Evolutionary conservation across 352 stramenopile genomes (phyloP), one percentile per base, ranked within the genome.

Genomic region (Phytopythium aichiense): DNA sequence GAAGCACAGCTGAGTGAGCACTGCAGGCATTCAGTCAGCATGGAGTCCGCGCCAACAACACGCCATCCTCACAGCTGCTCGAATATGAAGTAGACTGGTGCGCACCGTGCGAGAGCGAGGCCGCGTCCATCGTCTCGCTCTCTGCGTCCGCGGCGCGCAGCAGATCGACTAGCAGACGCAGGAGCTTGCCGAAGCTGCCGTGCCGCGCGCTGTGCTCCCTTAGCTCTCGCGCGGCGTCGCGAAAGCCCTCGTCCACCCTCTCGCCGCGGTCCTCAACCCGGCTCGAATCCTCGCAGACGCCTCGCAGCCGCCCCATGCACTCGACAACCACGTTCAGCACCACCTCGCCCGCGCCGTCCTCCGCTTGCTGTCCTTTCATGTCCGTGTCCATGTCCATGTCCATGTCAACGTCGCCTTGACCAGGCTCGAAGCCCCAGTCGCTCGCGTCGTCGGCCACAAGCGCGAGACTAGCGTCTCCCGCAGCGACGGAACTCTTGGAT

Each of bases 1-100:
- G 13, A 58, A 45, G 22, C 53, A 49, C n/a, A 58, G 20, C 13
- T 49, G 53, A 0, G 22, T 58, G 35, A 58, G 7, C 37, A 58
- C 53, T 58, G 35, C 13, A 7, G 6, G 33, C 4, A 25, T 6
- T 9, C 16, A 5, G 50, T 56, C 23, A 56, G 50, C 50, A 28
- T 30, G 1, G 16, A n/a, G 4, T 20, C n/a, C 0, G 15, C 50
- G 0, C n/a, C 16, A 16, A 16, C 12, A 25, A 12, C 15, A 30
- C 3, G n/a, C 15, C 28, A 7, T 31, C 28, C 28, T 5, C 28
- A n/a, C n/a, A n/a, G n/a, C n/a, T n/a, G n/a, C n/a, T n/a, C n/a
- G n/a, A n/a, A n/a, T 31, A 31, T 31, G 28, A 31, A 5, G 28
- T 31, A 31, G 28, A 7, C 28, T 11, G 7, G 3, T 15, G 1